These are phyloP conservation scores for Ottelia alismoides DNA, from an alignment of 106 monocot genomes.

Conservation along the genomic window DNA sequence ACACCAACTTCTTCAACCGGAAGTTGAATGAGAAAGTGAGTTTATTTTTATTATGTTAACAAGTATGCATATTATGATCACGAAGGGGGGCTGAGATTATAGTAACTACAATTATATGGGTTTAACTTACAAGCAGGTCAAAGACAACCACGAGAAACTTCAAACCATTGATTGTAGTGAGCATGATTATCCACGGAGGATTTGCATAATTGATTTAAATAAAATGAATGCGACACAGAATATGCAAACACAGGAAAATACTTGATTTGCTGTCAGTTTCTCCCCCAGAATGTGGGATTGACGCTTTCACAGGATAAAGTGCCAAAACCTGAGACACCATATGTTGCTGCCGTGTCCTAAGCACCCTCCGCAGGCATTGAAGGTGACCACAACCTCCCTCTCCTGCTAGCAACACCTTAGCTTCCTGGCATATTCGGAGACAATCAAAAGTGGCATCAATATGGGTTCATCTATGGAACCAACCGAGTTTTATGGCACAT, in stretches of 20 bases:
- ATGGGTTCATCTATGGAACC: no score
- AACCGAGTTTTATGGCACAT: no score
- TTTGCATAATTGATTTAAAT: neutral
- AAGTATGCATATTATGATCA: no score
- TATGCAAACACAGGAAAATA: slow-evolving; percentile 5
- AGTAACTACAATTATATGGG: neutral
- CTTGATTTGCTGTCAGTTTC: slow-evolving; percentile 26
- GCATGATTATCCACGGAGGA: no score
- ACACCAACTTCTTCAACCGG: no score
- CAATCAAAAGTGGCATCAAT: no score
- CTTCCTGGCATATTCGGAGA: slow-evolving; percentile 39
- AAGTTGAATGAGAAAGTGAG: no score
- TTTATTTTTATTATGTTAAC: no score
- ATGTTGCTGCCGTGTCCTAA: slow-evolving; percentile 61
- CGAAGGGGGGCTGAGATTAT: no score
- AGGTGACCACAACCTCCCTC: slow-evolving; percentile 61
- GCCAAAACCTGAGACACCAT: slow-evolving; percentile 68
- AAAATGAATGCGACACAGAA: neutral
- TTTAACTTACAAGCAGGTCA: neutral
- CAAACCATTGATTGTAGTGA: no score
- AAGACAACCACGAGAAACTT: no score
- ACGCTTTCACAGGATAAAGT: slow-evolving; percentile 64
- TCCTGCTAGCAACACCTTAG: slow-evolving; percentile 47
- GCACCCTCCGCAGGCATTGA: slow-evolving; percentile 39
- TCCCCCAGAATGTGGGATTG: slow-evolving; percentile 22